Base-by-base conservation (phyloP, 768 basidiomycete genomes). In the Grammothele lineata region DNA sequence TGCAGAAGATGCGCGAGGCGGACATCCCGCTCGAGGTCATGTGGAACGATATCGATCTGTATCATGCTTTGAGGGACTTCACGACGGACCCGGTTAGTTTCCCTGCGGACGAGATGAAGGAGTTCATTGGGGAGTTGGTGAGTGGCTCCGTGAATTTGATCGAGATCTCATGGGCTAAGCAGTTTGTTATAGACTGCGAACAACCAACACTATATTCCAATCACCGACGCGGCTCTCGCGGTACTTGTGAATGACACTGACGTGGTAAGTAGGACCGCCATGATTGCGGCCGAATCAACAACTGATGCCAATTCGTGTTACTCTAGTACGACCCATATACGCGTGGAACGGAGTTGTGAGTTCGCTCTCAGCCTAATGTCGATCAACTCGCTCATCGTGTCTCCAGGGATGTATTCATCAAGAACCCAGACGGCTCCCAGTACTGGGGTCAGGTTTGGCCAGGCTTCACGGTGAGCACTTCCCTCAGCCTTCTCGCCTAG, bases 361-460 rank as follows among this genome's bases (percentile, higher is more conserved):
- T 56, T 19, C 18, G 7, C 26, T 24, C 26, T 24, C 12, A 4
- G 3, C 8, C 7, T 3, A 14, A 30, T n/a, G 27, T 7, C 27
- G 27, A 30, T 14, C 8, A 30, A 7, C 30, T 35, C 9, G 30
- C 8, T 21, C 14, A 41, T 14, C 40, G 25, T 19, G 40, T 32
- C 24, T 21, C 23, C 50, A 85, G 83, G n/a, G 74, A 78, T 39
- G 75, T 80, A 0, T 90, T 82, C 62, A 76, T 91, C 41, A 87
- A 79, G 55, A 88, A 90, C 60, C 82, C 81, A 0, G 82, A 90
- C 56, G 81, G 80, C 0, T 74, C 80, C 30, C 75, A 82, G 56
- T 89, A 85, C 61, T 59, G 87, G 1, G 88, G 88, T 10, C 73
- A 81, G 58, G 86, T 87, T 8, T 89, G 84, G 86, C 85, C 87